phyloP scores from a whole-genome alignment of 2,329 filamentous ascomycete genomes.

The Akanthomyces dipterigenus region DNA sequence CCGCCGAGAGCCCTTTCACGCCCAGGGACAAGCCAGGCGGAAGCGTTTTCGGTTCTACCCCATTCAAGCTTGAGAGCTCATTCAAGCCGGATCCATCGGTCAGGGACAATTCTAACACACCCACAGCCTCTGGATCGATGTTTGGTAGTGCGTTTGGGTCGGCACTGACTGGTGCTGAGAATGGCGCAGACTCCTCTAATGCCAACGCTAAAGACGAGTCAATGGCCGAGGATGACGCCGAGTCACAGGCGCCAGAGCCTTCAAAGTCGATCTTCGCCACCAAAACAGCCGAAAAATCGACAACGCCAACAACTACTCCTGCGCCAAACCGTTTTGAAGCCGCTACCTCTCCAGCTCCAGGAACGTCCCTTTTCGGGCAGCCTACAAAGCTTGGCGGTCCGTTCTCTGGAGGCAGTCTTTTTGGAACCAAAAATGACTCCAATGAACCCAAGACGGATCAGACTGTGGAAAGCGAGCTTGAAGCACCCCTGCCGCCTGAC shows the following conservation, averaged over 20 bases:
- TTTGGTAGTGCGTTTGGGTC: constrained; percentile 58
- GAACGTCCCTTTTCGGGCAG: constrained; percentile 29
- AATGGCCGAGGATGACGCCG: constrained; percentile 38
- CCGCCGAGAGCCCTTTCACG: constrained; percentile 10
- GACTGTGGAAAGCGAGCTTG: constrained; percentile 30
- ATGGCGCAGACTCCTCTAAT: constrained; percentile 28
- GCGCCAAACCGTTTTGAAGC: constrained; percentile 41
- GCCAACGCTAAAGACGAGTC: constrained; percentile 42
- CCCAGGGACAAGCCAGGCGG: constrained; percentile 23
- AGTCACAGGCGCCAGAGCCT: background rate
- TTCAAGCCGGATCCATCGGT: constrained; percentile 59
- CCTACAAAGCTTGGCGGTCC: constrained; percentile 21
- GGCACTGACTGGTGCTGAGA: constrained; percentile 44
- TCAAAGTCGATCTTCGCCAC: constrained; percentile 25
- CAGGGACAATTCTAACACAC: constrained; percentile 51
- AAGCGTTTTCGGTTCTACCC: constrained; percentile 40
- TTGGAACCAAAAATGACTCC: constrained; percentile 22
- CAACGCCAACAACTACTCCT: constrained; percentile 46
- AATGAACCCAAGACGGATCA: constrained; percentile 22
- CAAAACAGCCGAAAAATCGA: constrained; percentile 23
- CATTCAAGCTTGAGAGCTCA: constrained; percentile 61
- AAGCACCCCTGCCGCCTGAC: constrained; percentile 39
- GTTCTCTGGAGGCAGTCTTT: constrained; percentile 19
- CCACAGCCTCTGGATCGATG: constrained; percentile 37
- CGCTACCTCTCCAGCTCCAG: constrained; percentile 27